phyloP scores from a whole-genome alignment of 306 rosid genomes.

The Rosa multiflora region DNA sequence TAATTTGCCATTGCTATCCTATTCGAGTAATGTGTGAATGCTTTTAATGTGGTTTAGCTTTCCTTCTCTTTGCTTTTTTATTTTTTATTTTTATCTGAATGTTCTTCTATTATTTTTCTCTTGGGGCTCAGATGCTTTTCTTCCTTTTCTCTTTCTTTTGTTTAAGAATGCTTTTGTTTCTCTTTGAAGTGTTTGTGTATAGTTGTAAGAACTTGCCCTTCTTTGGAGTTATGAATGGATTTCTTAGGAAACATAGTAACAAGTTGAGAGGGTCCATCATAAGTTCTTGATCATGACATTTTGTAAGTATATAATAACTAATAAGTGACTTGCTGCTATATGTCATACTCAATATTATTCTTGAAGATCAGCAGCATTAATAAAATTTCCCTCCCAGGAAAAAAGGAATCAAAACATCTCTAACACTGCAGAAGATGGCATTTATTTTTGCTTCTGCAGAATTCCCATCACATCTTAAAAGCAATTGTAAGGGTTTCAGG shows the following conservation, averaged over 20 bases:
- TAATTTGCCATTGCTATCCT: background rate
- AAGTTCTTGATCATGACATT: background rate
- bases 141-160: background rate
- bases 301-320: background rate
- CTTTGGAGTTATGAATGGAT: background rate
- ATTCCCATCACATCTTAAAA: background rate
- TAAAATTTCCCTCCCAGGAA: background rate
- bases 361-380: background rate
- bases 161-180: background rate
- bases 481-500: no score
- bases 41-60: background rate
- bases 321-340: background rate
- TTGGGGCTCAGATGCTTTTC: background rate
- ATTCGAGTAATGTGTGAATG: background rate
- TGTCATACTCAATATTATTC: background rate
- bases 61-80: background rate
- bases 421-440: background rate
- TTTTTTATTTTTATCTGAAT: background rate
- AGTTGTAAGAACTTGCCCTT: background rate
- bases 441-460: background rate
- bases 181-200: background rate
- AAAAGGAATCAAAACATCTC: background rate
- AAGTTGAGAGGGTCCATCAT: background rate
- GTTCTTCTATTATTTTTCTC: background rate
- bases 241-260: background rate